Evolutionary conservation across 768 basidiomycete species (phyloP), one percentile per base, ranked within the genome.

Genomic region (Russula vinacea): DNA sequence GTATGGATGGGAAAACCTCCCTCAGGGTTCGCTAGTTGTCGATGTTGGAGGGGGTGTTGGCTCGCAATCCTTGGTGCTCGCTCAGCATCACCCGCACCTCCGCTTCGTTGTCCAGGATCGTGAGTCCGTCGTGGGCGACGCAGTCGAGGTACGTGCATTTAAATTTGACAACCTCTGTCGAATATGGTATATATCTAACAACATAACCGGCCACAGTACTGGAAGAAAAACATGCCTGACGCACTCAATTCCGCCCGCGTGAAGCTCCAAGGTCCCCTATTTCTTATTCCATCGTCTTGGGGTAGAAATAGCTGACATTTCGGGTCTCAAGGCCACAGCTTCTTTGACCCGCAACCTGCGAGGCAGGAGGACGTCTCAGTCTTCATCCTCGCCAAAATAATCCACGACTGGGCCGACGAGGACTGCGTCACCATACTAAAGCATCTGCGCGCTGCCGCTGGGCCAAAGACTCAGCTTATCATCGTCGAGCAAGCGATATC

Each of bases 381-480:
- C 33, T 62, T 45, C 24, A 35, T 62, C n/a, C 1, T 62, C 13
- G 19, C 9, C 33, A 39, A 35, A n/a, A 24, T 62, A 5, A 5
- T 62, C 2, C 60, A 55, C 53, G 52, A 62, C 60, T 77, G 75
- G 76, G 64, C 76, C 1, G 76, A 76, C 57, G 62, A 71, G 10
- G 72, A 74, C 60, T 60, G 59, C 24, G 17, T 53, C 29, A 52
- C 39, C 2, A 62, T 62, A 37, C n/a, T 62, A 35, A 53, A 55
- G 32, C 37, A 62, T 47, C 44, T 62, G 11, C 60, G 60, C 11
- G 42, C 33, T 45, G 60, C 44, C 22, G 70, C 73, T 0, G 61
- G 44, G 3, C 68, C 70, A 1, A 58, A 64, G 45, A 73, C 73
- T 11, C 71, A 68, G 33, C 60, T 75, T 16, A 37, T 75, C 55